These are phyloP conservation scores for Globisporangium mamillatum DNA, from an alignment of 352 stramenopile genomes.

Conservation along the genomic window DNA sequence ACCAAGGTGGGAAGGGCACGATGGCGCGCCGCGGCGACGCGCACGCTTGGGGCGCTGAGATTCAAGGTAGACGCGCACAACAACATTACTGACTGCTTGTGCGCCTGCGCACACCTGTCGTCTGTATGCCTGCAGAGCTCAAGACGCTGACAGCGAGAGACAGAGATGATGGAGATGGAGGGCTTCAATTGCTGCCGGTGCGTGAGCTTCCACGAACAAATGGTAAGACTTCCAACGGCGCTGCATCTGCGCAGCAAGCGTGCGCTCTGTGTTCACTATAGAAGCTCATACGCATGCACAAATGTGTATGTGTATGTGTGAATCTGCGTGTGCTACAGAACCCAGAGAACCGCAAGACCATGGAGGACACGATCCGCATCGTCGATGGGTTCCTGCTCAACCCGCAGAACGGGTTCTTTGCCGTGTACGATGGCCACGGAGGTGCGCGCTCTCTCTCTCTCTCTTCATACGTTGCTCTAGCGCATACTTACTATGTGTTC, in stretches of 20 bases:
- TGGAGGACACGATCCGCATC: constrained; percentile 78
- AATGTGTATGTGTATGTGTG: background rate
- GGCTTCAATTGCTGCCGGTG: constrained; percentile 55
- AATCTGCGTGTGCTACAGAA: constrained; percentile 38
- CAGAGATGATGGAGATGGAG: constrained; percentile 9
- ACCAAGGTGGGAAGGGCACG: background rate
- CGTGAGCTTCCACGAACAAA: constrained; percentile 76
- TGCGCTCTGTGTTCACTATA: background rate
- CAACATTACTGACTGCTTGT: background rate
- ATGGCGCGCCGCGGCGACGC: background rate
- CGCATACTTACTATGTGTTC: background rate
- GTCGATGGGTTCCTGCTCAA: constrained; percentile 64
- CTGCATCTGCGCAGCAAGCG: too few species aligned
- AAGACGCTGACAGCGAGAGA: background rate
- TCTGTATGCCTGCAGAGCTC: background rate
- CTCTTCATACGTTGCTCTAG: background rate
- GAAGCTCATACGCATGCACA: background rate
- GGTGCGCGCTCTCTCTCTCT: constrained; percentile 25
- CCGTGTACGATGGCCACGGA: constrained; percentile 76
- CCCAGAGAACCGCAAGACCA: constrained; percentile 66
- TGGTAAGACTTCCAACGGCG: constrained; percentile 33
- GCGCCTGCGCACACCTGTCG: background rate
- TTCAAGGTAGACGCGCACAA: background rate
- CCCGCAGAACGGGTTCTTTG: constrained; percentile 68
- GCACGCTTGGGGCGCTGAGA: background rate